Evolutionary conservation across 306 rosid species (phyloP), one percentile per base, ranked within the genome.

Genomic region (Luffa acutangula): DNA sequence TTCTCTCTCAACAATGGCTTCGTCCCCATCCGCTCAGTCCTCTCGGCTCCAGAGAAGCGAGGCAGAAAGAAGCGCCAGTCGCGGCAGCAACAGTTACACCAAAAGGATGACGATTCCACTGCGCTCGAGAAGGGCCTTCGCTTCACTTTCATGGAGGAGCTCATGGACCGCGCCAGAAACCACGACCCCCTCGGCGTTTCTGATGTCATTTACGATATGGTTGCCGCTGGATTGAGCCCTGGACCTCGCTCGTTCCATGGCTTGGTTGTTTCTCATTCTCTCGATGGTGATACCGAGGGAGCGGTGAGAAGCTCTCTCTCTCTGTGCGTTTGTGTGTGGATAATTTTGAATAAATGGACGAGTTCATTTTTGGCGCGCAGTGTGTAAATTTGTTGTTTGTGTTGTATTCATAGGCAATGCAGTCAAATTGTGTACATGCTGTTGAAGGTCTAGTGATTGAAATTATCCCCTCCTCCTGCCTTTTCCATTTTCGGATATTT

Each of bases 231-330:
- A 14, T 89, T 94, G 76, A 82, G 60, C 80, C 98, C 97, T 6
- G 98, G 97, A 8, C 98, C 98, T 7, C 86, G 98, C 85, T 92
- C 98, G 57, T 94, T 92, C 84, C 98, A 94, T 42, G 98, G 88
- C 13, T 85, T 94, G 86, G 79, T 94, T 1, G 97, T 94, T 17
- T 94, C 97, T 9, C 84, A 91, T 75, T 83, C 82, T 64, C 93
- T 92, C 78, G 91, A 89, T 76, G 97, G 91, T 13, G 85, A 94
- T 76, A 77, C 89, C 57, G 93, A 92, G 82, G 89, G 91, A 10
- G 93, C 97, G 87, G 98, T 93, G 78, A n/a, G 75, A 33, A 34
- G 20, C 43, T 63, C 1, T 14, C 69, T 59, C 36, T 48, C 57
- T 13, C n/a, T 58, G 17, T 56, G 11, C 12, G 42, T 21, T 41